phyloP scores from a whole-genome alignment of 73 alveolate species.

The Paramecium pentaurelia region DNA sequence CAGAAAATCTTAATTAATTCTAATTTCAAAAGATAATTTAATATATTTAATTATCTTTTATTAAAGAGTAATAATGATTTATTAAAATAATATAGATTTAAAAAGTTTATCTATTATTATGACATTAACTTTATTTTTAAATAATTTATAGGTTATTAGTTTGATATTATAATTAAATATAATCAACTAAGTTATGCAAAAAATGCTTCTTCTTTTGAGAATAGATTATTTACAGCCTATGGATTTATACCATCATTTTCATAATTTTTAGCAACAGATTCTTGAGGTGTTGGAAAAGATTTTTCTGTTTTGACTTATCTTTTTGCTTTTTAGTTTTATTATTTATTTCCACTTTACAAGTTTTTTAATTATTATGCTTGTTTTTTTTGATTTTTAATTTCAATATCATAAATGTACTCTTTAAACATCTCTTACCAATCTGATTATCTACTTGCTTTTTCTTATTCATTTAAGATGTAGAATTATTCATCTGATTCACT shows the following conservation, averaged over 20 bases:
- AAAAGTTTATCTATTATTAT: no score
- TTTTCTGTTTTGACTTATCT: not conserved
- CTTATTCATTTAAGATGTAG: not conserved
- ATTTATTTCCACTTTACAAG: not conserved
- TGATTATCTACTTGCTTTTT: not conserved
- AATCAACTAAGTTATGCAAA: not conserved
- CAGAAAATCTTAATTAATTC: no score
- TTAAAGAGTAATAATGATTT: no score
- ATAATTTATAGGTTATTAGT: no score
- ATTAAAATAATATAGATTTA: no score
- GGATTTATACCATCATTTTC: not conserved
- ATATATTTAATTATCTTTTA: no score
- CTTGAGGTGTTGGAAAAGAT: not conserved
- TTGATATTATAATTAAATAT: no score
- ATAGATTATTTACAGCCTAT: not conserved
- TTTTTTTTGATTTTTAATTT: not conserved
- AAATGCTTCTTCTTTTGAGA: not conserved
- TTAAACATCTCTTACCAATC: not conserved
- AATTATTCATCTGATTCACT: not conserved
- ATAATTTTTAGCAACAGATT: not conserved
- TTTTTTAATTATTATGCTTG: not conserved
- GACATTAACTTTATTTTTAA: not conserved
- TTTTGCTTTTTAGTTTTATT: not conserved
- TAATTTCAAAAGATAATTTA: no score
- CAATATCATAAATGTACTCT: not conserved